Percentiles rank a stretch among this genome's conserved stretches.
phyloP scores from a whole-genome alignment of 139 green algal species.

The Raphidocelis subcapitata region DNA sequence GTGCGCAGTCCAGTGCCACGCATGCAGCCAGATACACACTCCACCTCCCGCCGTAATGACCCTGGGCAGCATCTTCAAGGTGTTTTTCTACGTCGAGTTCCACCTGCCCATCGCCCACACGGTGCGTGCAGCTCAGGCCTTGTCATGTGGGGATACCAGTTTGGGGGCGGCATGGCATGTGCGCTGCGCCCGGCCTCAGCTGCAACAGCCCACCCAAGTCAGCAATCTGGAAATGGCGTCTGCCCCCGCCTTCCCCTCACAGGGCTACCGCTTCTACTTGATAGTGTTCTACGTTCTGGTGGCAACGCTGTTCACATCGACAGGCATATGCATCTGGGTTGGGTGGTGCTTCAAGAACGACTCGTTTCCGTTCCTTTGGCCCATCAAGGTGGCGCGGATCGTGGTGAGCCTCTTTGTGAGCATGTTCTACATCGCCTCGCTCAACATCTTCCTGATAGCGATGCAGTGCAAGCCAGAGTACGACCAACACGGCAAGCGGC shows the following conservation, averaged over 20 bases:
- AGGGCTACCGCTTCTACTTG: constrained; percentile 44
- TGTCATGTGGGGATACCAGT: background rate
- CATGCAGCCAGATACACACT: no score
- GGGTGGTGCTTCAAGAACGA: constrained; percentile 54
- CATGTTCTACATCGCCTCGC: constrained; percentile 48
- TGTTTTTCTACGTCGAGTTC: constrained; percentile 44
- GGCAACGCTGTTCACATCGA: constrained; percentile 33
- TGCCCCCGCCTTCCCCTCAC: no score
- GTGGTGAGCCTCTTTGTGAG: constrained; percentile 51
- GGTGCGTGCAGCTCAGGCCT: background rate
- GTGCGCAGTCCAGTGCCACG: no score
- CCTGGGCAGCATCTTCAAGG: constrained; percentile 36
- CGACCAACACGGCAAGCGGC: background rate
- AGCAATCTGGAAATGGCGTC: no score
- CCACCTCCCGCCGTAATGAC: background rate
- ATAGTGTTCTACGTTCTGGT: constrained; percentile 47
- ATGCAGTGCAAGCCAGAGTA: constrained; percentile 21
- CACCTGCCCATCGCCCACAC: constrained; percentile 28
- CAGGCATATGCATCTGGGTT: constrained; percentile 52
- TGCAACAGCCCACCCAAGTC: no score
- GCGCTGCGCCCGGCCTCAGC: no score
- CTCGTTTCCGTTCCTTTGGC: constrained; percentile 52
- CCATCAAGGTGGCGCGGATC: constrained; percentile 55
- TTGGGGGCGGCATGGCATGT: no score
- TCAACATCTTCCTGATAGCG: constrained; percentile 50